A percentile compares a stretch with the other conserved stretches of the same genome.
These are phyloP conservation scores for Lyophyllum shimeji DNA, from an alignment of 768 basidiomycete genomes.

Conservation along the genomic window DNA sequence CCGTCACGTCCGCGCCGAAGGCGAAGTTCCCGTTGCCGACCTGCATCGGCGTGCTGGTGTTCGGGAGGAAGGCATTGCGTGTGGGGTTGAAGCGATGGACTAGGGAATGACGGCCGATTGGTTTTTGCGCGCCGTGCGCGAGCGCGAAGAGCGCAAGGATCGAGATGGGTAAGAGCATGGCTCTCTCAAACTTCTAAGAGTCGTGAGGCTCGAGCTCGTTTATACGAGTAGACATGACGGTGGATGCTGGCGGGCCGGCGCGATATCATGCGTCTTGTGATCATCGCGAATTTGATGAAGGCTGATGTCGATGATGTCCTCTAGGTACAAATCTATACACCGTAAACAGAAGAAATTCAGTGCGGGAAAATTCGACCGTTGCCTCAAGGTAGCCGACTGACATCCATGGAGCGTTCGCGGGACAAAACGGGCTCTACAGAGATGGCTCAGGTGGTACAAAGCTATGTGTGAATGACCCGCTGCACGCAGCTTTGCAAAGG, in stretches of 20 bases:
- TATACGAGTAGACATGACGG: neutral
- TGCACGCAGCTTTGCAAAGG: no score
- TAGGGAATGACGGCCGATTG: constrained; percentile 43
- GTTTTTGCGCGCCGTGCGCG: neutral
- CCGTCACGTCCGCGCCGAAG: constrained; percentile 58
- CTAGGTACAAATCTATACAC: no score
- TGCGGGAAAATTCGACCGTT: no score
- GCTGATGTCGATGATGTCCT: no score
- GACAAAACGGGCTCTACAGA: no score
- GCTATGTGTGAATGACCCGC: no score
- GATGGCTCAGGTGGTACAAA: no score
- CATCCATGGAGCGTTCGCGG: no score
- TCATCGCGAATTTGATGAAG: no score
- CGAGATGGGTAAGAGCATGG: neutral
- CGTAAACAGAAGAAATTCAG: no score
- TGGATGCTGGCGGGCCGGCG: neutral
- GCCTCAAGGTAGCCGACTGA: no score
- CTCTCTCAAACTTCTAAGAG: neutral
- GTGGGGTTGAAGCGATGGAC: constrained; percentile 51
- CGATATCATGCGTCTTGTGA: neutral
- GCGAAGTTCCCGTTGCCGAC: constrained; percentile 64
- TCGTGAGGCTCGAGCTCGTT: neutral
- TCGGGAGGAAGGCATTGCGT: constrained; percentile 42
- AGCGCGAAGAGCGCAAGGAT: neutral
- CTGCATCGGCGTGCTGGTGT: constrained; percentile 49